A percentile compares a stretch with the other conserved stretches of the same genome.
Evolutionary conservation across 208 protist species (phyloP).

Genomic region (Endotrypanum monterogeii): DNA sequence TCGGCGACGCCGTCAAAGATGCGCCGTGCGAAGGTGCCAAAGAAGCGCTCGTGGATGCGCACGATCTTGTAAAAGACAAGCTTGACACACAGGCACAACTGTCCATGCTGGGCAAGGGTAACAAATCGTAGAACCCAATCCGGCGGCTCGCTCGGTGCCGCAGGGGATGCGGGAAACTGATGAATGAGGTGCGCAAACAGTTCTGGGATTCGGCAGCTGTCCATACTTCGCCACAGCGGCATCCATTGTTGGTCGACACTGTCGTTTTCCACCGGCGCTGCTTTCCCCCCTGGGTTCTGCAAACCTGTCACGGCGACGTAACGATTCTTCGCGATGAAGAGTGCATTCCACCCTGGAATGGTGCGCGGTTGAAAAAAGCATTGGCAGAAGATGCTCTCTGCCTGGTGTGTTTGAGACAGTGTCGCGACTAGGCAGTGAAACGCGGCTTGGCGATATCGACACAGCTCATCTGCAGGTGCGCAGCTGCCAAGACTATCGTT

Average conservation of each 20-base stretch:
- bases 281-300: not conserved
- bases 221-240: conserved; percentile 10
- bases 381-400: conserved; percentile 3
- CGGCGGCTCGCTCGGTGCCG: conserved; percentile 1
- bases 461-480: conserved; percentile 22
- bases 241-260: not conserved
- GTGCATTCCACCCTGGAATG: not conserved
- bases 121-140: conserved; percentile 10
- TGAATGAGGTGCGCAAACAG: conserved; percentile 12
- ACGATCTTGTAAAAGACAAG: not conserved
- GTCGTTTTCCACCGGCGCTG: not conserved
- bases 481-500: not conserved
- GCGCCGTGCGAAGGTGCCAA: conserved; percentile 1
- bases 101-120: not conserved
- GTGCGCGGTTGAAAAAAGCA: conserved; percentile 7
- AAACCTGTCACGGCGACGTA: not conserved
- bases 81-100: not conserved
- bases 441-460: conserved; percentile 12
- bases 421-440: conserved; percentile 8
- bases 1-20: conserved; percentile 15
- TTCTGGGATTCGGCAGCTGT: not conserved
- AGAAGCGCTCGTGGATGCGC: conserved; percentile 6
- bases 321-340: not conserved
- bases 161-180: conserved; percentile 3
- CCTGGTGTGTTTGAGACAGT: conserved; percentile 10